A percentile compares a stretch with the other conserved stretches of the same genome.
Conservation (phyloP, 345 rosid species). For the Odontarrhena argentea region DNA sequence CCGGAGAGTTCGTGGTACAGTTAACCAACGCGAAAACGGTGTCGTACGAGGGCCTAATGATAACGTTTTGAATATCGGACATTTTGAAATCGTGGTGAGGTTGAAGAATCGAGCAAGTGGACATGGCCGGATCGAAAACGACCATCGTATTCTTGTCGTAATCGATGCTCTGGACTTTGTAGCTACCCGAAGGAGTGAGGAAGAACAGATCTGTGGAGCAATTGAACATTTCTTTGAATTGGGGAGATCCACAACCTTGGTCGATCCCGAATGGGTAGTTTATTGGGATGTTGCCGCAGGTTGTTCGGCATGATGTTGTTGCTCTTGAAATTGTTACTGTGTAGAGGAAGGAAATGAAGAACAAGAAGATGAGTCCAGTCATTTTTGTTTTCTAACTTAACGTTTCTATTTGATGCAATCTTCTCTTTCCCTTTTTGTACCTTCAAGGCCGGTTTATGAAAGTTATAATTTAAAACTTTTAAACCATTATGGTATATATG, state of each 20-base stretch:
- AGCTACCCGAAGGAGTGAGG: slow-evolving; percentile 73
- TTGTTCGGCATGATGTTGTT: slow-evolving; percentile 52
- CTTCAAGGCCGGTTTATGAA: neutral
- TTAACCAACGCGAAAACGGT: slow-evolving; percentile 85
- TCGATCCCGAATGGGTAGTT: slow-evolving; percentile 84
- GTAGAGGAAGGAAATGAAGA: slow-evolving; percentile 30
- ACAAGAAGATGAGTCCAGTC: slow-evolving; percentile 23
- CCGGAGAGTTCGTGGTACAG: slow-evolving; percentile 83
- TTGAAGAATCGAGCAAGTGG: slow-evolving; percentile 89
- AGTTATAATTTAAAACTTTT: neutral
- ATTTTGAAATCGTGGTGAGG: slow-evolving; percentile 87
- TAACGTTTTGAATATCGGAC: slow-evolving; percentile 62
- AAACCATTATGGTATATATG: neutral
- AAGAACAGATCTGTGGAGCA: slow-evolving; percentile 73
- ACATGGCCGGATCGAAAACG: slow-evolving; percentile 87
- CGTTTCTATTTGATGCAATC: neutral
- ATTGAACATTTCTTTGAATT: slow-evolving; percentile 67
- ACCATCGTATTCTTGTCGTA: slow-evolving; percentile 58
- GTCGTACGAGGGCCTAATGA: slow-evolving; percentile 80
- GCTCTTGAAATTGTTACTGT: slow-evolving; percentile 28
- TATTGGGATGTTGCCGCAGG: slow-evolving; percentile 67
- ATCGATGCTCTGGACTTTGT: slow-evolving; percentile 82
- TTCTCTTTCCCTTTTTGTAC: neutral
- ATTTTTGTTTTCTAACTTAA: slow-evolving; percentile 12
- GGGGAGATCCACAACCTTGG: slow-evolving; percentile 89